phyloP scores from a whole-genome alignment of 768 basidiomycete species.

The Lentinula sp. region DNA sequence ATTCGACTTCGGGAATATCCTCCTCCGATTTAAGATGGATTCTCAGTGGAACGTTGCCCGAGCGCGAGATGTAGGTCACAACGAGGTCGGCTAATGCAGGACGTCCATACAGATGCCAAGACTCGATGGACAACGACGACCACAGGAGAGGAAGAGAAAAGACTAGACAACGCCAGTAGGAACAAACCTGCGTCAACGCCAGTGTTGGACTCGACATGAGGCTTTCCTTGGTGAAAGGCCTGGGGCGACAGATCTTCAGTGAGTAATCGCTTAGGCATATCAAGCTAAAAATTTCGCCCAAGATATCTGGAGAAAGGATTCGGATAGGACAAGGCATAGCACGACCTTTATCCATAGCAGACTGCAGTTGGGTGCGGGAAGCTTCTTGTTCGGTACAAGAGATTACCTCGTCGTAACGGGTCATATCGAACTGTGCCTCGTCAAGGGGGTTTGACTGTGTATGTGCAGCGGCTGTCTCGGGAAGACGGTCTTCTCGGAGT shows the following conservation, averaged over 20 bases:
- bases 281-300: neutral
- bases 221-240: neutral
- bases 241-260: neutral
- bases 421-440: neutral
- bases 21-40: neutral
- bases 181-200: neutral
- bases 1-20: neutral
- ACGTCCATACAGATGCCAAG: neutral
- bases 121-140: constrained; percentile 7
- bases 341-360: neutral
- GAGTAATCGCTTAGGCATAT: neutral
- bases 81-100: constrained; percentile 2
- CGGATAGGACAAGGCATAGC: neutral
- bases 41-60: neutral
- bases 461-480: neutral
- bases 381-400: neutral
- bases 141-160: constrained; percentile 7
- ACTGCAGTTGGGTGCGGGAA: no score
- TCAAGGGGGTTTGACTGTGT: neutral
- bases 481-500: neutral
- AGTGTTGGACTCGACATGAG: neutral
- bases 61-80: constrained; percentile 1
- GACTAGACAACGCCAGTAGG: neutral
- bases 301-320: neutral
- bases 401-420: neutral